Base-by-base conservation (phyloP, 1,284 basidiomycete species). In the Vanrija humicola region DNA sequence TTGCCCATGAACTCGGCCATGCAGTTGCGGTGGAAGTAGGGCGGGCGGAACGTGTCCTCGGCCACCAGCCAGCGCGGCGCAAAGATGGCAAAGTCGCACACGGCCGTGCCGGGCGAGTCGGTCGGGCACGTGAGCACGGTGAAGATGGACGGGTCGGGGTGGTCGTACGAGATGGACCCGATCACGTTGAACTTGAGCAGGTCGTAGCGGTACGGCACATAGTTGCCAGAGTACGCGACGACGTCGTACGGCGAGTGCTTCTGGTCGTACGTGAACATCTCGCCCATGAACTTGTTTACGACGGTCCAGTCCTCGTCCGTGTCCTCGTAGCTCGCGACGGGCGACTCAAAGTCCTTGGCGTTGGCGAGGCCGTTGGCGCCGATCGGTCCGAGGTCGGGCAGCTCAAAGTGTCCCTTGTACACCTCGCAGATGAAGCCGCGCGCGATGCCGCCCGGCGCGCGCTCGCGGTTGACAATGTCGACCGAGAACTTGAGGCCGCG, bases 141-240 rank as follows among this genome's bases (percentile, higher is more conserved):
- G 49, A 63, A 72, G 64, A 70, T 65, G 15, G 54, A 59, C 2
- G 72, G 72, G 48, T 75, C 72, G 12, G 67, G 63, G 54, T 75
- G 69, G 60, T 75, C 75, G 55, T 81, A 84, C 38, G 82, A 82
- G 64, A 87, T 83, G 53, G 81, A 83, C 29, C 86, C 86, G 53
- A 86, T 82, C 59, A 81, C 80, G 66, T 82, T 78, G 74, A 87
- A 87, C 67, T 84, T 85, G 66, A 81, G 79, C 67, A 86, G 70
- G 38, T 82, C 83, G 66, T 87, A 87, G 70, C 86, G 86, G 77
- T 84, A 87, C 1, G 85, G 86, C 3, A 86, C 80, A 64, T 87
- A 87, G 73, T 84, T 86, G 54, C 84, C 84, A 52, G 83, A 81
- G 82, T 83, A 86, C 0, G 85, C 84, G 44, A 87, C 86, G 28